phyloP scores from a whole-genome alignment of 2,329 filamentous ascomycete genomes.

The Graphilbum ipis-grandicollis region DNA sequence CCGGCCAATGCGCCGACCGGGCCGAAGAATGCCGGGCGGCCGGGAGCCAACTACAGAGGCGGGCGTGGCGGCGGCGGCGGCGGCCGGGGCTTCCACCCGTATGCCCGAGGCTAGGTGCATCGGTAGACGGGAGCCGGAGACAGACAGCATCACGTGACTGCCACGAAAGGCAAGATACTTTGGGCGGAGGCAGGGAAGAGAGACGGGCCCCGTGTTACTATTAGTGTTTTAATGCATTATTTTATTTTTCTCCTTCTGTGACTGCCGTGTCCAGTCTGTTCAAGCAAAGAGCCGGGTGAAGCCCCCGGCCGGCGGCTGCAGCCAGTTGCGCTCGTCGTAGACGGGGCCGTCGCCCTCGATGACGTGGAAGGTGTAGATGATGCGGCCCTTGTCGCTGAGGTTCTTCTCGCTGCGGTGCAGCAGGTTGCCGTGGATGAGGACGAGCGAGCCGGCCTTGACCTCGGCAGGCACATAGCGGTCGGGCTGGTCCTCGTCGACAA shows the following conservation, averaged over 20 bases:
- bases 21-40: slow-evolving; percentile 84
- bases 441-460: slow-evolving; percentile 78
- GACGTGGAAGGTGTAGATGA: slow-evolving; percentile 95
- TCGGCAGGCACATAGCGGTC: slow-evolving; percentile 62
- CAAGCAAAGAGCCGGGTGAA: slow-evolving; percentile 53
- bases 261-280: too few species aligned
- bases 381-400: slow-evolving; percentile 65
- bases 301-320: slow-evolving; percentile 66
- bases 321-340: slow-evolving; percentile 84
- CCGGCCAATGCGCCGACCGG: slow-evolving; percentile 83
- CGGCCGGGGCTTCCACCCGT: slow-evolving; percentile 61
- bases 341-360: slow-evolving; percentile 54
- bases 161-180: too few species aligned
- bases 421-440: slow-evolving; percentile 89
- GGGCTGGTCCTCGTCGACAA: slow-evolving; percentile 18
- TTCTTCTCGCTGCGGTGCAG: slow-evolving; percentile 96
- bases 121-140: neutral
- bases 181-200: too few species aligned
- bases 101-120: slow-evolving; percentile 23
- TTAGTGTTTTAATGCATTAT: too few species aligned
- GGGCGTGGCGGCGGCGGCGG: slow-evolving; percentile 42
- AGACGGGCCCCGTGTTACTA: too few species aligned
- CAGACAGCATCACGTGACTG: neutral
- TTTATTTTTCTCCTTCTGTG: too few species aligned
- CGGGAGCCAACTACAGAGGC: slow-evolving; percentile 84